Conservation (phyloP, 495 filamentous ascomycete species). For the Xeromyces bisporus region DNA sequence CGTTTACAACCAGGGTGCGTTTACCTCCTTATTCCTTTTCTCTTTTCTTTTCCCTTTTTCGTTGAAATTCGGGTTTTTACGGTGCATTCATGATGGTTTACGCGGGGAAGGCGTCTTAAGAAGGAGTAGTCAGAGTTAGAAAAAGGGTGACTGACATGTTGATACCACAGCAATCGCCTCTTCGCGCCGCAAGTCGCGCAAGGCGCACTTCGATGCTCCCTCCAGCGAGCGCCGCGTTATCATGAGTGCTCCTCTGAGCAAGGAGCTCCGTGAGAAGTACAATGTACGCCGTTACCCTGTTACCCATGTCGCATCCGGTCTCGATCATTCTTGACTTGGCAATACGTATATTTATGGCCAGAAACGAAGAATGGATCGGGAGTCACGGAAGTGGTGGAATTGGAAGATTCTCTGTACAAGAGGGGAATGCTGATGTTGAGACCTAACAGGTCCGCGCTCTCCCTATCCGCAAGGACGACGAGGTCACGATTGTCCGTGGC, state of each 20-base stretch:
- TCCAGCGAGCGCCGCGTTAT: slow-evolving; percentile 80
- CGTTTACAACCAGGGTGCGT: slow-evolving; percentile 26
- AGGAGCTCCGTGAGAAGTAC: slow-evolving; percentile 92
- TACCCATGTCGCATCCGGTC: slow-evolving; percentile 1
- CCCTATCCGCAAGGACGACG: slow-evolving; percentile 95
- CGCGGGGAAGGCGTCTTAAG: neutral
- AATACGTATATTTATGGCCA: neutral
- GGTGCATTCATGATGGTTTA: neutral
- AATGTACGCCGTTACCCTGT: slow-evolving; percentile 39
- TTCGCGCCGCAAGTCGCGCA: slow-evolving; percentile 92
- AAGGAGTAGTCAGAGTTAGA: too few relatives aligned
- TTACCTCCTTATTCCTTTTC: slow-evolving; percentile 1
- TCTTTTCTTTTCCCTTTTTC: slow-evolving; percentile 1
- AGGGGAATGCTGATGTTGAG: neutral
- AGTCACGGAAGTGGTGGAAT: too few relatives aligned
- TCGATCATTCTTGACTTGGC: slow-evolving; percentile 1
- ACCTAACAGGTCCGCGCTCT: slow-evolving; percentile 69
- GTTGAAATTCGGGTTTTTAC: neutral
- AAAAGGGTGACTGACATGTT: slow-evolving; percentile 15
- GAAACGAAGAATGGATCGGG: neutral
- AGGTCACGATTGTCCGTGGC: slow-evolving; percentile 77
- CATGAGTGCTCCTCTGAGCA: slow-evolving; percentile 87
- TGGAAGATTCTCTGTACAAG: too few relatives aligned
- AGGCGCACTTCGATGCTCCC: slow-evolving; percentile 87
- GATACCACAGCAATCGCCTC: slow-evolving; percentile 43